These are phyloP conservation scores for Cladophialophora bantiana DNA, from an alignment of 2,329 filamentous ascomycete genomes.

Conservation along the genomic window DNA sequence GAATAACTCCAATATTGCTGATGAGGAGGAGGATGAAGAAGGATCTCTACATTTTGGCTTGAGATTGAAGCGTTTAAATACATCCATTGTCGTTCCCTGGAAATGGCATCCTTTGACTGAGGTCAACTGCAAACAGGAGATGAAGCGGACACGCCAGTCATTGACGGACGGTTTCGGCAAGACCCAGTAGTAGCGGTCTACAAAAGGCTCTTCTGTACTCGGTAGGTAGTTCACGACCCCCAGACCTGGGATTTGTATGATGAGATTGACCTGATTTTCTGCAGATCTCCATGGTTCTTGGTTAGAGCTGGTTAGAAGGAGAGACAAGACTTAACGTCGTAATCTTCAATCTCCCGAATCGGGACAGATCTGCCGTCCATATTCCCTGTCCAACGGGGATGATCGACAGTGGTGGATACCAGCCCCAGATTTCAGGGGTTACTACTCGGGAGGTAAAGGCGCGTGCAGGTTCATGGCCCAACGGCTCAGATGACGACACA, in stretches of 20 bases:
- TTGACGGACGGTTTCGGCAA: background rate
- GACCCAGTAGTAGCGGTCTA: too few species aligned
- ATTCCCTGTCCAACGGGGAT: background rate
- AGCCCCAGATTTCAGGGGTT: background rate
- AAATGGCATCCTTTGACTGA: background rate
- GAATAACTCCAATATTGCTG: conserved; percentile 18
- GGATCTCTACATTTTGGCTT: background rate
- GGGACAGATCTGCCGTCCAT: conserved; percentile 4
- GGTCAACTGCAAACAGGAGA: background rate
- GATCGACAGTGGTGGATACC: conserved; percentile 1
- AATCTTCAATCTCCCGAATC: conserved; percentile 4
- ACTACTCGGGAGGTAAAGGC: background rate
- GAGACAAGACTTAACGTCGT: background rate
- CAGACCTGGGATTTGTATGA: background rate
- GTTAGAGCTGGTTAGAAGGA: background rate
- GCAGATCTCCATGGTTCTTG: background rate
- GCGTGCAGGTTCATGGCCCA: background rate
- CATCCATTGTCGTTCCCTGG: background rate
- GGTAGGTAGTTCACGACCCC: background rate
- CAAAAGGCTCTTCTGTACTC: too few species aligned
- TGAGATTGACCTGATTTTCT: background rate
- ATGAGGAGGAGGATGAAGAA: conserved; percentile 22
- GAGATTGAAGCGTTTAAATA: conserved; percentile 22
- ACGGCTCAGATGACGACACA: background rate
- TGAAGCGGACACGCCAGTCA: background rate